Evolutionary conservation across 441 rosid species (phyloP).

Genomic region (Viola pubescens): DNA sequence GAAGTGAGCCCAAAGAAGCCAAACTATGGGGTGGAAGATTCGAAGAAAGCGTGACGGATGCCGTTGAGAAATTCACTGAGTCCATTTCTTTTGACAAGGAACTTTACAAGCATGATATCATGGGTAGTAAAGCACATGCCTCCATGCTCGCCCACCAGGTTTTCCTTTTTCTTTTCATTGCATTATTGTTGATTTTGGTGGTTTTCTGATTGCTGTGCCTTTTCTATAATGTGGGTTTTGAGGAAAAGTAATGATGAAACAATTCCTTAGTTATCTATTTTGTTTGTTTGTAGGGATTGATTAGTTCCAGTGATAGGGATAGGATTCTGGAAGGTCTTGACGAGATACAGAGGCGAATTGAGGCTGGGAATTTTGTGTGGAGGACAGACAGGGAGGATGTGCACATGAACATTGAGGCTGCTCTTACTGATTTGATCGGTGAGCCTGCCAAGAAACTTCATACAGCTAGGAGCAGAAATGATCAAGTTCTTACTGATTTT

Average conservation of each 20-base stretch:
- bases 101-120: conserved; percentile 76
- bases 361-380: conserved; percentile 64
- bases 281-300: conserved; percentile 49
- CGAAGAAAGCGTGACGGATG: conserved; percentile 70
- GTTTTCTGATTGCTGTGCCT: background rate
- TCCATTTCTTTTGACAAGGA: conserved; percentile 82
- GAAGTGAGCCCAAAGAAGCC: conserved; percentile 35
- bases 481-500: conserved; percentile 82
- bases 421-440: conserved; percentile 81
- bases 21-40: conserved; percentile 98
- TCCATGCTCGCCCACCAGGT: conserved; percentile 92
- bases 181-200: background rate
- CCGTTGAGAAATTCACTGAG: conserved; percentile 89
- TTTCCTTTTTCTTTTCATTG: background rate
- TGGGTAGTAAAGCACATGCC: conserved; percentile 94
- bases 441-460: conserved; percentile 96
- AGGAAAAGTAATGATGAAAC: too few species aligned
- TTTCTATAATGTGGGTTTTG: background rate
- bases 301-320: conserved; percentile 50
- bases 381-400: conserved; percentile 94
- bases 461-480: conserved; percentile 87
- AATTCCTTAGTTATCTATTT: background rate
- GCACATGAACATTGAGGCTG: conserved; percentile 96
- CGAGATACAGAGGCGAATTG: conserved; percentile 58
- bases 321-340: conserved; percentile 63